Evolutionary conservation across 2,329 filamentous ascomycete species (phyloP).

Genomic region (Metarhizium guizhouense): DNA sequence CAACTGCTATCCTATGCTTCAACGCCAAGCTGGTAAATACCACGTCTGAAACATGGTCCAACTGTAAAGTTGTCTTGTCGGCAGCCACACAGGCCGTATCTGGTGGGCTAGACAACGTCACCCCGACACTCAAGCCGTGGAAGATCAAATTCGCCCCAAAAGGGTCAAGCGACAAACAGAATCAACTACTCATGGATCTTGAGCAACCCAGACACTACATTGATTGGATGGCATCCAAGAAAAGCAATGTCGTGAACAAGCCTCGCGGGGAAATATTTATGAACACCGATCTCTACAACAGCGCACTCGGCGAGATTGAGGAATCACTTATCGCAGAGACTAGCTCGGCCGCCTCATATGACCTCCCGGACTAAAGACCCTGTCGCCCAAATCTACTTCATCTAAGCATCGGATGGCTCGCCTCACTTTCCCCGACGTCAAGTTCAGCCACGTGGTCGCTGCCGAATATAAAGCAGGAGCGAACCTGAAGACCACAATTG

Average conservation of each 20-base stretch:
- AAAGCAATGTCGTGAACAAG: background rate
- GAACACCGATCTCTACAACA: background rate
- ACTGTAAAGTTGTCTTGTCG: conserved; percentile 51
- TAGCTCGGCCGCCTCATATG: conserved; percentile 47
- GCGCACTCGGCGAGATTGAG: background rate
- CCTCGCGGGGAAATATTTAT: background rate
- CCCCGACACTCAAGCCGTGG: conserved; percentile 49
- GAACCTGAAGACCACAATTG: conserved; percentile 44
- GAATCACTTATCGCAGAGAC: conserved; percentile 44
- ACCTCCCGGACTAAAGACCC: conserved; percentile 44
- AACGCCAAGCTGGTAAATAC: conserved; percentile 53
- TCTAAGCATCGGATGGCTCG: conserved; percentile 47
- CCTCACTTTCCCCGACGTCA: conserved; percentile 34
- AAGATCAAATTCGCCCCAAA: conserved; percentile 34
- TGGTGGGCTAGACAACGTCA: conserved; percentile 42
- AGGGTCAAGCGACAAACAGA: conserved; percentile 10
- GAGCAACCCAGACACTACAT: conserved; percentile 21
- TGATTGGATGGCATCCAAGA: background rate
- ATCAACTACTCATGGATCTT: conserved; percentile 24
- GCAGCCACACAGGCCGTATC: conserved; percentile 51
- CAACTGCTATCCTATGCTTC: conserved; percentile 46
- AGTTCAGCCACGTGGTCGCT: conserved; percentile 44
- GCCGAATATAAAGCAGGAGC: conserved; percentile 48
- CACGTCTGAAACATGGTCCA: conserved; percentile 55
- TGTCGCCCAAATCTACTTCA: conserved; percentile 35